Conservation (phyloP, 2,329 filamentous ascomycete genomes). For the Penicillium sp. region DNA sequence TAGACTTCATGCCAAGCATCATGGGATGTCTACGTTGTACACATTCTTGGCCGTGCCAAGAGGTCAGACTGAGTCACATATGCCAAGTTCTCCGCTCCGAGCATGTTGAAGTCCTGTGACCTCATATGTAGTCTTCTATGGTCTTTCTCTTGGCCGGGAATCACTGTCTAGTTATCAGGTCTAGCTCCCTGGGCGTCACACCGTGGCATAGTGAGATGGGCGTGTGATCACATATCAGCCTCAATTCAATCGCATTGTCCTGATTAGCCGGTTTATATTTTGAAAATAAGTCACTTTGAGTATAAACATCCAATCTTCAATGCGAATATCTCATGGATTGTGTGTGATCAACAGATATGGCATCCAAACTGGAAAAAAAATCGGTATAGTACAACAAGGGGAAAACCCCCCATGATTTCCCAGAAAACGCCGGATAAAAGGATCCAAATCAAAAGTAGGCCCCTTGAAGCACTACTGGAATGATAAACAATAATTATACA, state of each 20-base stretch:
- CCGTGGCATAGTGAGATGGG: not conserved
- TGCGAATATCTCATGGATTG: slow-evolving; percentile 8
- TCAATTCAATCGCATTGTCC: not conserved
- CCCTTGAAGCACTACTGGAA: not conserved
- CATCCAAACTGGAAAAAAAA: slow-evolving; percentile 21
- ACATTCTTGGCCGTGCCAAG: not conserved
- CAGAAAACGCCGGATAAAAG: slow-evolving; percentile 24
- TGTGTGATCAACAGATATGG: slow-evolving; percentile 19
- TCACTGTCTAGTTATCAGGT: not conserved
- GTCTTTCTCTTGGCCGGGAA: not conserved
- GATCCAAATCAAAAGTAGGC: slow-evolving; percentile 3
- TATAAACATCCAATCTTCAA: not conserved
- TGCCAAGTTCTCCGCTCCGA: slow-evolving; percentile 8
- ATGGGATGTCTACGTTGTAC: not conserved
- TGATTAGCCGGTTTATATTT: not conserved
- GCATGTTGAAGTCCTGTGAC: not conserved
- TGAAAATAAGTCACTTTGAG: not conserved
- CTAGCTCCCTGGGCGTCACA: not conserved
- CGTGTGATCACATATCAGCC: not conserved
- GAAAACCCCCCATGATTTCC: slow-evolving; percentile 7
- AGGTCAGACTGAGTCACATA: not conserved
- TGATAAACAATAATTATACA: slow-evolving; percentile 7
- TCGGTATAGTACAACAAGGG: slow-evolving; percentile 22
- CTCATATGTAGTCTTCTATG: not conserved
- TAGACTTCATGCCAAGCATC: not conserved